These are phyloP conservation scores for Aspergillus jensenii DNA, from an alignment of 2,329 filamentous ascomycete species.

Conservation along the genomic window DNA sequence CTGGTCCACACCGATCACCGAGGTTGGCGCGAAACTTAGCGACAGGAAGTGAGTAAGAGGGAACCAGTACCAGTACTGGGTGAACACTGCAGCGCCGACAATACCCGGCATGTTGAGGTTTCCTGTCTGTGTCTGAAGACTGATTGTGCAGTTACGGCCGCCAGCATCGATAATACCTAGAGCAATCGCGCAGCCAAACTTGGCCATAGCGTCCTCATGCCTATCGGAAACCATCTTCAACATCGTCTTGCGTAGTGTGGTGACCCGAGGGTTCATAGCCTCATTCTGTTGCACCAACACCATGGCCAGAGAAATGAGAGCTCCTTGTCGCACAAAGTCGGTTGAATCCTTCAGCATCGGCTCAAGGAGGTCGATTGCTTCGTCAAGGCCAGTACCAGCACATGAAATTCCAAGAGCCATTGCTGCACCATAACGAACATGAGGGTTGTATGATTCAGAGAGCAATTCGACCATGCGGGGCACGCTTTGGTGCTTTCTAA, in stretches of 20 bases:
- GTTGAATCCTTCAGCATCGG: slow-evolving; percentile 99
- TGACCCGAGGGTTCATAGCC: slow-evolving; percentile 95
- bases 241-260: slow-evolving; percentile 84
- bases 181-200: slow-evolving; percentile 92
- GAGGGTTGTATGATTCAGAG: slow-evolving; percentile 97
- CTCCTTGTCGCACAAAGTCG: slow-evolving; percentile 96
- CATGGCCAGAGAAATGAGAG: slow-evolving; percentile 91
- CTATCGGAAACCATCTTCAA: slow-evolving; percentile 92
- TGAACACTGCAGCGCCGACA: slow-evolving; percentile 96
- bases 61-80: slow-evolving; percentile 99
- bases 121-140: slow-evolving; percentile 93
- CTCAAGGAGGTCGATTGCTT: slow-evolving; percentile 94
- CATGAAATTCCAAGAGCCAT: slow-evolving; percentile 99
- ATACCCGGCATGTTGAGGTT: slow-evolving; percentile 99
- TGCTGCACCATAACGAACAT: slow-evolving; percentile 94
- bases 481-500: slow-evolving; percentile 95
- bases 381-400: slow-evolving; percentile 90
- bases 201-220: slow-evolving; percentile 99
- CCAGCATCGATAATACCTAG: slow-evolving; percentile 97
- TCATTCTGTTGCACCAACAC: slow-evolving; percentile 99
- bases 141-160: slow-evolving; percentile 97
- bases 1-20: slow-evolving; percentile 91
- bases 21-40: slow-evolving; percentile 92
- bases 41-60: slow-evolving; percentile 97
- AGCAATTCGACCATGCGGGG: slow-evolving; percentile 98